Base-by-base conservation (phyloP, 2,329 filamentous ascomycete genomes). In the Cercospora berteroae region DNA sequence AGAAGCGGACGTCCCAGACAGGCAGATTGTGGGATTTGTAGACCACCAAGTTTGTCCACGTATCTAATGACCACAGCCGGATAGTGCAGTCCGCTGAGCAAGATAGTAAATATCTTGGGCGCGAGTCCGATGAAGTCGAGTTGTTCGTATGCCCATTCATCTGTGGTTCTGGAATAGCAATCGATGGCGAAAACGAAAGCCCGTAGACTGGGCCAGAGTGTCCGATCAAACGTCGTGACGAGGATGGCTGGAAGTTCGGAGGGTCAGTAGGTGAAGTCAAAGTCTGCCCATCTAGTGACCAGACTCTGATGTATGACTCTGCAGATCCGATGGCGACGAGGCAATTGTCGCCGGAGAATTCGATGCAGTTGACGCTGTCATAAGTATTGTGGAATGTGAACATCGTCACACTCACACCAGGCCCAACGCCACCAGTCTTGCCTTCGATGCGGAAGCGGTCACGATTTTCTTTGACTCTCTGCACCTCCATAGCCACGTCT, bases 341-440 rank as follows among this genome's bases (percentile, higher is more conserved):
- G 71, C 89, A 86, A 70, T 92, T 90, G 77, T 99, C 95, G 63
- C 94, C 91, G 0, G 94, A 97, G 76, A 99, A 97, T 75, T 98
- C 94, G 77, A 98, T 88, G 76, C 92, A 96, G n/a, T 92, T 93
- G 67, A 97, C 87, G 65, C 92, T 91, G 79, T 96, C 93, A 70
- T 93, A 89, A 0, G 92, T 96, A 79, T 99, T 99, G 83, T 99
- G 95, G 76, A 98, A 97, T 0, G 95, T 99, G 78, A 96, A 97
- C 91, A 98, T 98, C 83, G 92, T 95, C 25, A 96, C 90, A 74
- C 93, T 96, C 67, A 97, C 85, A 27, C 89, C 89, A 64, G 93
- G 88, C 13, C 94, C 93, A 60, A 94, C 86, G 8, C 94, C 94
- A 16, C 93, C 92, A 12, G 91, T 94, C 36, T 91, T 88, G 20